Conservation (phyloP, 805 yeast species). For the Candida koratica region DNA sequence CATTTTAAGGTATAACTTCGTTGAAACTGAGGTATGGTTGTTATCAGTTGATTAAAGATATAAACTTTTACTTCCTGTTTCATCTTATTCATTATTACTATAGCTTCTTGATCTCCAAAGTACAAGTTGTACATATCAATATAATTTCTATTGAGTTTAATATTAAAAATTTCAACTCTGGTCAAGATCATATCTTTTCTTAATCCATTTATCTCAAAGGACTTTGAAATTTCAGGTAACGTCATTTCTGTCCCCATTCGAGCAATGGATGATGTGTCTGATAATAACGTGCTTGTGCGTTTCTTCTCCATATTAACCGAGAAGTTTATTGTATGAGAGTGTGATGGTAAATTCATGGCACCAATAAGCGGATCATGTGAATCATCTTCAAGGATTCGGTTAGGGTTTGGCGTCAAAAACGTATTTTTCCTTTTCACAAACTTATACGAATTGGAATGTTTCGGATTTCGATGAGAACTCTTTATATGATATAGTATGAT, state of each 20-base stretch:
- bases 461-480: constrained; percentile 22
- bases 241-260: constrained; percentile 41
- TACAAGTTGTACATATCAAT: constrained; percentile 37
- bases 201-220: constrained; percentile 32
- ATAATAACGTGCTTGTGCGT: constrained; percentile 38
- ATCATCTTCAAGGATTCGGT: constrained; percentile 43
- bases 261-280: constrained; percentile 44
- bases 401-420: constrained; percentile 39
- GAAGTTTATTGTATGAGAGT: constrained; percentile 11
- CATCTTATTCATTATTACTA: constrained; percentile 49
- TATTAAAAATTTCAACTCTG: constrained; percentile 44
- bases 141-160: constrained; percentile 25
- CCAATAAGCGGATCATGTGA: constrained; percentile 4
- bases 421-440: constrained; percentile 21
- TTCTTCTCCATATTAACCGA: constrained; percentile 42
- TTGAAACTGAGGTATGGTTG: constrained; percentile 29
- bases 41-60: constrained; percentile 40
- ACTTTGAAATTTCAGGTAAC: constrained; percentile 22
- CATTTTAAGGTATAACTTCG: constrained; percentile 26
- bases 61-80: constrained; percentile 46
- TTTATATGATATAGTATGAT: constrained; percentile 57
- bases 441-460: constrained; percentile 14
- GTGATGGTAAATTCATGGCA: constrained; percentile 9
- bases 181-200: constrained; percentile 72
- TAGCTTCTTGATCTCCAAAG: constrained; percentile 56